These are phyloP conservation scores for Nicotiana knightiana DNA, from an alignment of 257 asterid genomes.

Conservation along the genomic window DNA sequence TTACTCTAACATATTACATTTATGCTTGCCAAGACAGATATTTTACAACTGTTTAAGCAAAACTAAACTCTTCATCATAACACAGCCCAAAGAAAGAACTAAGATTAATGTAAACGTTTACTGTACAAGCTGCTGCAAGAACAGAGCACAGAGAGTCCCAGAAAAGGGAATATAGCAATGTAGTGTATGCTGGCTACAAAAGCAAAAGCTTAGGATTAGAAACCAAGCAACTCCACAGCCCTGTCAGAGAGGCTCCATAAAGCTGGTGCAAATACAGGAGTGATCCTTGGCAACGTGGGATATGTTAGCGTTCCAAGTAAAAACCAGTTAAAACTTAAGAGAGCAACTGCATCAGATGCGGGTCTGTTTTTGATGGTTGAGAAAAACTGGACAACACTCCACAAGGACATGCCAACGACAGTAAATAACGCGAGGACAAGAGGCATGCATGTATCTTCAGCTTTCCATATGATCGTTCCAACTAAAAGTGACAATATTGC, in stretches of 20 bases:
- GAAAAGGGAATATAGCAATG: not conserved
- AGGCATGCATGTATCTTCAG: conserved; percentile 62
- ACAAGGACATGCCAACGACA: conserved; percentile 47
- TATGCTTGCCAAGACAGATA: too few relatives aligned
- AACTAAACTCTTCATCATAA: too few relatives aligned
- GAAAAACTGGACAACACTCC: conserved; percentile 38
- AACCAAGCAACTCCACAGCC: conserved; percentile 3
- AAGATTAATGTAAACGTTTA: not conserved
- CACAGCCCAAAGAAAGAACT: not conserved
- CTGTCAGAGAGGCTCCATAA: not conserved
- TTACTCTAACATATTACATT: too few relatives aligned
- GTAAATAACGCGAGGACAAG: conserved; percentile 47
- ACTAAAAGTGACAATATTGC: conserved; percentile 45
- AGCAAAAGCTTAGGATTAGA: not conserved
- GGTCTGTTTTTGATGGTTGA: conserved; percentile 34
- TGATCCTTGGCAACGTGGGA: conserved; percentile 45
- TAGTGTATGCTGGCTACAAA: not conserved
- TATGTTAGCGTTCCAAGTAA: conserved; percentile 49
- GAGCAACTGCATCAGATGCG: conserved; percentile 47
- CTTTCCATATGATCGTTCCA: conserved; percentile 55
- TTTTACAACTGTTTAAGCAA: too few relatives aligned
- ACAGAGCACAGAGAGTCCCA: not conserved
- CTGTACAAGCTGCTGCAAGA: not conserved
- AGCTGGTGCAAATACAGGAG: conserved; percentile 25
- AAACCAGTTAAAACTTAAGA: conserved; percentile 74